These are phyloP conservation scores for Cicer arietinum DNA, from an alignment of 306 rosid species.

Conservation along the genomic window DNA sequence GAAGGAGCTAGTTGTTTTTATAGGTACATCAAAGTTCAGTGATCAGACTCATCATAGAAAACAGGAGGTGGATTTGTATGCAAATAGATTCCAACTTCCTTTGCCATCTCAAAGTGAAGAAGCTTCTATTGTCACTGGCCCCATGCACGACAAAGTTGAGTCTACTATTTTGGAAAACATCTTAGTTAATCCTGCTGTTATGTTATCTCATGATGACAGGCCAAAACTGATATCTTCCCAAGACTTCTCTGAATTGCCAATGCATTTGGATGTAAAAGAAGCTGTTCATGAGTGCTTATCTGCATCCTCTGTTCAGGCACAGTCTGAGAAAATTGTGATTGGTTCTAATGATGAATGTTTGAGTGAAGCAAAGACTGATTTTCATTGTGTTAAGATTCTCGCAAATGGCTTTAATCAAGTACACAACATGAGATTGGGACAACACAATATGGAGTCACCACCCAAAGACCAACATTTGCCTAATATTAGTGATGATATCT, in stretches of 20 bases:
- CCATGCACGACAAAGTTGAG: conserved; percentile 38
- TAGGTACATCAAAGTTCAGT: conserved; percentile 48
- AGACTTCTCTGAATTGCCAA: conserved; percentile 32
- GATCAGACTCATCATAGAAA: conserved; percentile 18
- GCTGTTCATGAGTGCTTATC: conserved; percentile 36
- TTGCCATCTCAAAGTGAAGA: conserved; percentile 39
- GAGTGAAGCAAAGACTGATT: conserved; percentile 24
- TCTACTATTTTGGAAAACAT: conserved; percentile 32
- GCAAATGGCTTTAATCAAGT: conserved; percentile 24
- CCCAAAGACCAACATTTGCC: conserved; percentile 39
- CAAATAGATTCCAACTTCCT: conserved; percentile 34
- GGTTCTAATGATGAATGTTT: conserved; percentile 21
- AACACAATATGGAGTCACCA: conserved; percentile 13
- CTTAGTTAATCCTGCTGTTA: conserved; percentile 41
- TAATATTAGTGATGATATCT: background rate
- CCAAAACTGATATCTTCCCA: conserved; percentile 40
- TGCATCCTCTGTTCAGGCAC: conserved; percentile 40
- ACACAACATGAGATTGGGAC: conserved; percentile 13
- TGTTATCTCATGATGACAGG: conserved; percentile 38
- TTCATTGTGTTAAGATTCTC: conserved; percentile 36
- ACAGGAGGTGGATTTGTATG: conserved; percentile 6
- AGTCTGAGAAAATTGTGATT: conserved; percentile 31
- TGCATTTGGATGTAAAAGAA: conserved; percentile 33
- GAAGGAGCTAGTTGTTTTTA: conserved; percentile 33
- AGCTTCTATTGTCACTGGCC: conserved; percentile 28